phyloP scores from a whole-genome alignment of 768 basidiomycete species.

The Pleurotus ostreatus region DNA sequence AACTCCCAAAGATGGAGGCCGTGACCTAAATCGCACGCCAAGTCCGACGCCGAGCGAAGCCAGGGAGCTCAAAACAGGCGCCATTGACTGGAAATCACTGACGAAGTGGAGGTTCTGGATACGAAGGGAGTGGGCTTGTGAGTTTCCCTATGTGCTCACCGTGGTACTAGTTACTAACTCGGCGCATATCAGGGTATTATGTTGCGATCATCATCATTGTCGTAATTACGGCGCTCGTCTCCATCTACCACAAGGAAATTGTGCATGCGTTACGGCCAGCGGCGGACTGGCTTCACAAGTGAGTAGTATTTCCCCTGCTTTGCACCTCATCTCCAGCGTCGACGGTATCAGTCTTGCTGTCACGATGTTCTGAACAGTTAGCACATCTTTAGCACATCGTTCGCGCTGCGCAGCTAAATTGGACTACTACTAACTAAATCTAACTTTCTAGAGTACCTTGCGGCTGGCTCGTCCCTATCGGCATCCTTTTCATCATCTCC shows the following conservation, averaged over 20 bases:
- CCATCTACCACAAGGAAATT: constrained; percentile 67
- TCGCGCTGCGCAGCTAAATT: neutral
- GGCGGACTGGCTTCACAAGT: constrained; percentile 63
- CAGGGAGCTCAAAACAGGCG: constrained; percentile 30
- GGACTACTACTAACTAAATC: neutral
- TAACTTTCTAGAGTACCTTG: constrained; percentile 34
- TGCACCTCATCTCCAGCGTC: constrained; percentile 1
- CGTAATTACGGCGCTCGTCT: constrained; percentile 47
- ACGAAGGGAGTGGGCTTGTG: constrained; percentile 54
- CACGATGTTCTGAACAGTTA: neutral
- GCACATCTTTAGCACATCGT: neutral
- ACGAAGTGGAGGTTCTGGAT: constrained; percentile 48
- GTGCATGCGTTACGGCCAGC: constrained; percentile 64
- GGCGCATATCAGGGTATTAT: constrained; percentile 40
- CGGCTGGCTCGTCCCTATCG: constrained; percentile 81
- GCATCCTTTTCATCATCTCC: constrained; percentile 75
- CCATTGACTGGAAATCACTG: constrained; percentile 43
- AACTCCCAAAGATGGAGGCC: constrained; percentile 16
- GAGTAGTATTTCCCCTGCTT: constrained; percentile 19
- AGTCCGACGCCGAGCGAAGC: constrained; percentile 64
- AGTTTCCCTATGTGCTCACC: constrained; percentile 19
- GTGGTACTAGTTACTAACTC: neutral
- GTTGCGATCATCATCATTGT: constrained; percentile 42
- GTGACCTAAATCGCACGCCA: constrained; percentile 39
- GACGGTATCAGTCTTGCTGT: neutral